Conservation (phyloP, 23 red algal genomes). For the Gracilaria caudata region DNA sequence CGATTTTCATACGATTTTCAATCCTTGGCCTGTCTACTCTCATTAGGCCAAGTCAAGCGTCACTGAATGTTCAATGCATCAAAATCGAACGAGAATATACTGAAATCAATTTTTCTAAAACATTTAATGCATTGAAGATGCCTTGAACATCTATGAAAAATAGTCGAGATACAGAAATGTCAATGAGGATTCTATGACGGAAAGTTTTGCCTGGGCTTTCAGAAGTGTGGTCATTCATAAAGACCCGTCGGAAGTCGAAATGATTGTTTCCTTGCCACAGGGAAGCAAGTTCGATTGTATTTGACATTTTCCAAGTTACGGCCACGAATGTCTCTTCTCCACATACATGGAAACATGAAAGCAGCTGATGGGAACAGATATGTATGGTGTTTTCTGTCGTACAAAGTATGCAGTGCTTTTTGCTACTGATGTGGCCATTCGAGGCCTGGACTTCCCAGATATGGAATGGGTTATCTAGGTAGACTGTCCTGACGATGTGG, state of each 20-base stretch:
- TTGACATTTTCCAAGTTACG: slow-evolving; percentile 86
- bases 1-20: no score
- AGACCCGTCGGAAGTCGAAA: slow-evolving; percentile 90
- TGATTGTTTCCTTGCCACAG: slow-evolving; percentile 92
- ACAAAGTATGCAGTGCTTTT: slow-evolving; percentile 74
- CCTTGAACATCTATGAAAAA: no score
- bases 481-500: slow-evolving; percentile 88
- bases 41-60: no score
- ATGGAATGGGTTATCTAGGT: slow-evolving; percentile 97
- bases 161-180: no score
- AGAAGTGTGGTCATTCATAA: slow-evolving; percentile 95
- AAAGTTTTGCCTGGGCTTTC: no score
- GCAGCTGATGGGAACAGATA: slow-evolving; percentile 69
- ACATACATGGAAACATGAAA: slow-evolving; percentile 95
- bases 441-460: slow-evolving; percentile 96
- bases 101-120: no score
- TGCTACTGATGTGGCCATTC: slow-evolving; percentile 95
- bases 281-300: slow-evolving; percentile 97
- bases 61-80: no score
- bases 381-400: slow-evolving; percentile 88
- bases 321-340: slow-evolving; percentile 89
- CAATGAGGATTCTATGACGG: no score
- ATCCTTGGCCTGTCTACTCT: no score
- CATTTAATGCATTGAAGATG: no score
- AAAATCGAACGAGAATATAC: no score